A percentile compares a stretch with the other conserved stretches of the same genome.
Conservation (phyloP, 805 yeast species). For the Wickerhamiella occidentalis region DNA sequence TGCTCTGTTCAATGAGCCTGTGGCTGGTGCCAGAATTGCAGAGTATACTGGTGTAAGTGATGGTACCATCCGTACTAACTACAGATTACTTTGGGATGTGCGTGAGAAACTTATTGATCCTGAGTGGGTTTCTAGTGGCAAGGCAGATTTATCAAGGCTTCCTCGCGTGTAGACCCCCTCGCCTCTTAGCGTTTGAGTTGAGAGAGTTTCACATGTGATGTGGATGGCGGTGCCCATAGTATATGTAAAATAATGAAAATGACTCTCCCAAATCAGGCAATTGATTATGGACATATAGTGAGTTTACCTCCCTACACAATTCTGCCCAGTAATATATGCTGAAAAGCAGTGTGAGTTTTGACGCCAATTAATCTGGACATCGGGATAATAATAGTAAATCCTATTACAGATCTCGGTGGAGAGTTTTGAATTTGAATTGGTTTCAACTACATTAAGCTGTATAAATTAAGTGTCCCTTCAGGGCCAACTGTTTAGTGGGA, state of each 20-base stretch:
- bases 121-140: conserved; percentile 59
- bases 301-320: too few relatives aligned
- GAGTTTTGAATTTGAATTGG: too few relatives aligned
- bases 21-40: conserved; percentile 69
- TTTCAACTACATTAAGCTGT: neutral
- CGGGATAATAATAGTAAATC: too few relatives aligned
- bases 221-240: neutral
- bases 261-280: too few relatives aligned
- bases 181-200: neutral
- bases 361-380: too few relatives aligned
- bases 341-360: too few relatives aligned
- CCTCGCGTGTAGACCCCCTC: conserved; percentile 22
- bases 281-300: too few relatives aligned
- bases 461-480: conserved; percentile 10
- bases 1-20: conserved; percentile 65
- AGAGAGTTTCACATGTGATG: neutral
- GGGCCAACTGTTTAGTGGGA: conserved; percentile 1
- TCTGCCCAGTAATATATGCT: too few relatives aligned
- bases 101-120: conserved; percentile 63
- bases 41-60: conserved; percentile 94
- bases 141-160: conserved; percentile 40
- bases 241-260: too few relatives aligned
- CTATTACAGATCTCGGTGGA: too few relatives aligned
- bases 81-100: conserved; percentile 67
- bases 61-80: conserved; percentile 90